Evolutionary conservation across 2,329 filamentous ascomycete genomes (phyloP).

Genomic region (Xylariaceae sp.): DNA sequence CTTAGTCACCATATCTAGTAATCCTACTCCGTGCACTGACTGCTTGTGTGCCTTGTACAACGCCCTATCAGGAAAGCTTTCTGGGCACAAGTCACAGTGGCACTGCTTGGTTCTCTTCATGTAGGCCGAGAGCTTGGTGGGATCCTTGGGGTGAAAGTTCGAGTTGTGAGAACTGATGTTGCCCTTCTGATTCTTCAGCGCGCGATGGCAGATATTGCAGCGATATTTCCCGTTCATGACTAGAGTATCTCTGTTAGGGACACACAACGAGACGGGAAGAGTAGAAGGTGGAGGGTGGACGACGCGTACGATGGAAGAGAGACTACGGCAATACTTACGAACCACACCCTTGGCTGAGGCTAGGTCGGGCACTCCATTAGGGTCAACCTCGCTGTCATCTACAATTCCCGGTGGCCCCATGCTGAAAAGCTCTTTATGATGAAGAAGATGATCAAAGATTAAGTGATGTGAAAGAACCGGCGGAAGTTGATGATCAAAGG

Average conservation of each 20-base stretch:
- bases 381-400: not conserved
- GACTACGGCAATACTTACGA: slow-evolving; percentile 1
- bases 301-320: not conserved
- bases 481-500: not conserved
- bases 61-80: not conserved
- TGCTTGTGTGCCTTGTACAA: no score
- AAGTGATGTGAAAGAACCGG: not conserved
- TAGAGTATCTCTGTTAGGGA: not conserved
- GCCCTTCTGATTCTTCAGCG: not conserved
- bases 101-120: not conserved
- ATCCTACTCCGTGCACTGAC: not conserved
- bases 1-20: no score
- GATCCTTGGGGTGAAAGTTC: slow-evolving; percentile 4
- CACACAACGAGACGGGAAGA: no score
- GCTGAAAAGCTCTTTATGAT: not conserved
- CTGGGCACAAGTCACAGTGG: not conserved
- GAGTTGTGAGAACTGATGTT: not conserved
- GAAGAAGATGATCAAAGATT: not conserved
- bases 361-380: not conserved
- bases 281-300: not conserved
- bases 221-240: slow-evolving; percentile 8
- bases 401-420: not conserved
- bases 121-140: not conserved
- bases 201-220: slow-evolving; percentile 5
- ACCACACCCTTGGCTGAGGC: not conserved